Evolutionary conservation across 2,329 filamentous ascomycete genomes (phyloP).

Genomic region (Lecanosticta acicola): DNA sequence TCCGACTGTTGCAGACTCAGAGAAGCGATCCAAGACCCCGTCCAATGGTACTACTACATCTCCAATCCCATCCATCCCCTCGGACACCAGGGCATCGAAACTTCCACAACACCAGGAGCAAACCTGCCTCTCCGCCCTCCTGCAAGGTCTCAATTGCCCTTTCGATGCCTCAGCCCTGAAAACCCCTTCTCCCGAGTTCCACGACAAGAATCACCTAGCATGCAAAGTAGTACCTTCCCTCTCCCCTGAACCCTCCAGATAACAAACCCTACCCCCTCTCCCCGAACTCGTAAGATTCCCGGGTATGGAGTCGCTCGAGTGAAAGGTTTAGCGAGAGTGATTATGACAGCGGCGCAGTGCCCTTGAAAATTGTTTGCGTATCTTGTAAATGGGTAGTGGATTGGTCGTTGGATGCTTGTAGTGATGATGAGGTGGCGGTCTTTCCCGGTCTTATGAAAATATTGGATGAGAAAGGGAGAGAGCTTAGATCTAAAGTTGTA

Average conservation of each 20-base stretch:
- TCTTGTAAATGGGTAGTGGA: slow-evolving; percentile 18
- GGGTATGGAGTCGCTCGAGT: slow-evolving; percentile 13
- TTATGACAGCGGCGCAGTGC: slow-evolving; percentile 13
- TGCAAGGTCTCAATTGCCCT: not conserved
- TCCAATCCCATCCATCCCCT: not conserved
- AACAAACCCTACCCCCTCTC: slow-evolving; percentile 6
- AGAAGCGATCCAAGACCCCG: not conserved
- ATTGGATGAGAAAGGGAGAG: slow-evolving; percentile 10
- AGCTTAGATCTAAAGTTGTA: slow-evolving; percentile 1
- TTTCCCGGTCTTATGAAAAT: slow-evolving; percentile 18
- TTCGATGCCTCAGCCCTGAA: not conserved
- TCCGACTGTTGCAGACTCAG: too few species aligned
- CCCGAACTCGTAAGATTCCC: slow-evolving; percentile 13
- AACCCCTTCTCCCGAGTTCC: slow-evolving; percentile 1
- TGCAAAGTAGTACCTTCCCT: too few species aligned
- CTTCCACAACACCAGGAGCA: not conserved
- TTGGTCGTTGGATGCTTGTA: slow-evolving; percentile 12
- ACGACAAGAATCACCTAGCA: too few species aligned
- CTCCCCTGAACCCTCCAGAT: slow-evolving; percentile 11
- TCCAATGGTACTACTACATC: not conserved
- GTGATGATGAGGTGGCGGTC: slow-evolving; percentile 14
- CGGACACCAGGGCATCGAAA: not conserved
- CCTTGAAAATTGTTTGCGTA: slow-evolving; percentile 18
- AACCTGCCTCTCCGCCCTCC: not conserved
- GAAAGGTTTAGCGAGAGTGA: slow-evolving; percentile 13